Percentiles rank a stretch among this genome's conserved stretches.
Conservation (phyloP, 768 basidiomycete genomes). For the Termitomyces sp. region DNA sequence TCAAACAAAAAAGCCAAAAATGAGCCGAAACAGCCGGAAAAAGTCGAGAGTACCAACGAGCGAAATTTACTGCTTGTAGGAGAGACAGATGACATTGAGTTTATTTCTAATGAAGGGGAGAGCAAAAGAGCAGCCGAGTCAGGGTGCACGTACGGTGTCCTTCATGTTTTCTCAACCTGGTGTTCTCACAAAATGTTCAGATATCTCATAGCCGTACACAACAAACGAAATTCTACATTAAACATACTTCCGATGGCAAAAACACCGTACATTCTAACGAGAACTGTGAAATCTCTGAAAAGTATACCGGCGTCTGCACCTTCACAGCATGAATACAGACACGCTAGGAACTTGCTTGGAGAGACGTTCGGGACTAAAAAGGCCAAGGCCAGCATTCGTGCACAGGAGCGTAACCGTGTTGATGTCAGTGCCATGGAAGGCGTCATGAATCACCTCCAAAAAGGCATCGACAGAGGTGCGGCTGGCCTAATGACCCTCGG, state of each 20-base stretch:
- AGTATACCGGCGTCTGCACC: conserved; percentile 47
- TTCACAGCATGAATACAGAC: conserved; percentile 45
- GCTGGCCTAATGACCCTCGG: conserved; percentile 65
- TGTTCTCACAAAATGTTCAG: conserved; percentile 28
- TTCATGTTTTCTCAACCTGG: neutral
- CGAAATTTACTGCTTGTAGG: conserved; percentile 60
- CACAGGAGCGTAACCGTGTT: conserved; percentile 84
- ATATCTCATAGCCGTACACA: conserved; percentile 81
- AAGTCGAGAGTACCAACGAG: conserved; percentile 20
- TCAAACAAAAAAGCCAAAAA: conserved; percentile 30
- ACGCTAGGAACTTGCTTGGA: conserved; percentile 75
- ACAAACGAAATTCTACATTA: conserved; percentile 69
- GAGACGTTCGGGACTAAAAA: conserved; percentile 96
- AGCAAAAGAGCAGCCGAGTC: conserved; percentile 40
- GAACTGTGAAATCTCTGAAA: conserved; percentile 83
- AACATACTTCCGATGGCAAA: conserved; percentile 63
- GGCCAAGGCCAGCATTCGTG: conserved; percentile 79
- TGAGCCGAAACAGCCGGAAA: conserved; percentile 13
- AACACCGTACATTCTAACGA: conserved; percentile 62
- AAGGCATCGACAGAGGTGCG: conserved; percentile 73
- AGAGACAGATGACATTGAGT: conserved; percentile 82
- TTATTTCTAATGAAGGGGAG: conserved; percentile 61
- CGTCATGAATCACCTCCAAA: conserved; percentile 77
- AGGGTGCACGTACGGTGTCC: conserved; percentile 61
- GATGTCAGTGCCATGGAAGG: conserved; percentile 86